Evolutionary conservation across 208 protist species (phyloP), one percentile per base, ranked within the genome.

Genomic region (Zelonia costaricensis): DNA sequence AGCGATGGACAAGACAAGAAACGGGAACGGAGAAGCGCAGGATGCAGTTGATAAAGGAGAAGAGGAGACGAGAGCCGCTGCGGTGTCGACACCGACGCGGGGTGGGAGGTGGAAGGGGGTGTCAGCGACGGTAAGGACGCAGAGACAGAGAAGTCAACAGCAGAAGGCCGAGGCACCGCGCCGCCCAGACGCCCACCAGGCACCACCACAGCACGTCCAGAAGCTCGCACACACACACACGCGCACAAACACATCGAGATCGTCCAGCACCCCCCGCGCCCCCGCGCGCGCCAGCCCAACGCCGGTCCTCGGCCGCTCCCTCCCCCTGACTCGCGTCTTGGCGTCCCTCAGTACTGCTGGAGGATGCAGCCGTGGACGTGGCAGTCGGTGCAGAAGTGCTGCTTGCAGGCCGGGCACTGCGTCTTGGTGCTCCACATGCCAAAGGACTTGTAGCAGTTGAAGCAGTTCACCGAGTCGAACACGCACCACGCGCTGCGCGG

Each of bases 401-500:
- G 76, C 48, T 66, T 74, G 55, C 76, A 82, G 13, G 23, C 13
- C 30, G 53, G 36, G 38, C 72, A 78, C 23, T 62, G 59, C 28
- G 67, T 59, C 25, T 63, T 63, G 8, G 55, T 54, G 31, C 67
- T 62, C 51, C 61, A 73, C 46, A 76, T 56, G 45, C 64, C 66
- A 56, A 82, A 76, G 20, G 47, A 7, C 57, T 74, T 78, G 48
- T 69, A 78, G 52, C 80, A 87, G 25, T 58, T 53, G 46, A 74
- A 80, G 63, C 80, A 87, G 43, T 69, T 71, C 27, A 70, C 64
- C 3, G 44, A 10, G 58, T 83, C 76, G 47, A 78, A 78, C 20
- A 62, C 51, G 27, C 80, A 79, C 69, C 72, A 81, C 15, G 36
- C 40, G 35, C 80, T 82, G 35, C 39, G 53, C 15, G 62, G 38